Evolutionary conservation across 345 rosid genomes (phyloP).

Genomic region (Abelmoschus esculentus): DNA sequence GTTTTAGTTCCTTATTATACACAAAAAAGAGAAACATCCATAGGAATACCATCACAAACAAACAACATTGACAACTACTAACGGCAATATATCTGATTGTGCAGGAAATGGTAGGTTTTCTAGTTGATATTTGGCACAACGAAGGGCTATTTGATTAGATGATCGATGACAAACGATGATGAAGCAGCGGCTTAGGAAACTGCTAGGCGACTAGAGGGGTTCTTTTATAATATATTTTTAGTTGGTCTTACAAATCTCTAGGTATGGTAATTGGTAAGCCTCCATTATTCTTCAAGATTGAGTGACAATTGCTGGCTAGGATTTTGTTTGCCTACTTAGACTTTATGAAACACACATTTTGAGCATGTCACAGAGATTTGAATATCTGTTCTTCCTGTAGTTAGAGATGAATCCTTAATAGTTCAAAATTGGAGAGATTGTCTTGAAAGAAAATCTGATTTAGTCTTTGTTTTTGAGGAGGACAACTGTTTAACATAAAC

Average conservation of each 20-base stretch:
- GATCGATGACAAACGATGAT: not conserved
- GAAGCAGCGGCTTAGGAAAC: not conserved
- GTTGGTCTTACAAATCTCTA: not conserved
- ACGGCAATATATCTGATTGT: not conserved
- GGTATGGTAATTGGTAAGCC: not conserved
- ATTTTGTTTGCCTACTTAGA: not conserved
- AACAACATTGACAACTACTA: not conserved
- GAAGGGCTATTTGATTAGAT: constrained; percentile 78
- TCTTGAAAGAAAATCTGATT: no score
- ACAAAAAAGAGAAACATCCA: not conserved
- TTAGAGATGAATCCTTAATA: no score
- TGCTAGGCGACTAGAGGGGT: not conserved
- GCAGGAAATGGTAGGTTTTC: constrained; percentile 95
- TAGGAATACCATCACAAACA: not conserved
- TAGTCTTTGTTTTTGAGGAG: no score
- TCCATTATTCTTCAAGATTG: not conserved
- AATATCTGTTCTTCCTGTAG: not conserved
- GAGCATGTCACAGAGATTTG: not conserved
- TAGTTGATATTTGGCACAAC: constrained; percentile 83
- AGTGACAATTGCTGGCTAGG: not conserved
- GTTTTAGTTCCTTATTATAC: not conserved
- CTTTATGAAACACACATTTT: not conserved
- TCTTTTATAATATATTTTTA: not conserved
- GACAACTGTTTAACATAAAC: no score
- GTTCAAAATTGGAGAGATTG: no score